Base-by-base conservation (phyloP, 1,139 yeast species). In the Debaryomycetaceae sp. region DNA sequence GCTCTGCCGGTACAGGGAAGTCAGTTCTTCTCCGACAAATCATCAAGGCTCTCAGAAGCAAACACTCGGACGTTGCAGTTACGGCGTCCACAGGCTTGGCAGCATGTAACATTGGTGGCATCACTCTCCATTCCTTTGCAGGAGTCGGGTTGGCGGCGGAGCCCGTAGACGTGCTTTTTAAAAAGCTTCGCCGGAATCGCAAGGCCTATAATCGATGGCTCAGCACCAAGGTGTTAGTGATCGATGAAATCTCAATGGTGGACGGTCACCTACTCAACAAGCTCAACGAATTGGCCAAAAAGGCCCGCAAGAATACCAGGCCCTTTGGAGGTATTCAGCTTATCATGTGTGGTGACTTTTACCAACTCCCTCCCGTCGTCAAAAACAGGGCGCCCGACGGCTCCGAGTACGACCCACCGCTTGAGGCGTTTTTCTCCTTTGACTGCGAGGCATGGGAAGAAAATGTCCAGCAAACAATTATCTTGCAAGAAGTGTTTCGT, bases 1-100 rank as follows among this genome's bases (percentile, higher is more conserved):
- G 97, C 24, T 82, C 95, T 24, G 97, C 97, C 0, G 97, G 96
- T 44, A 86, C 96, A 1, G 97, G 97, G 44, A 86, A 86, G 49
- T 83, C 95, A 2, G 77, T 86, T 4, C 59, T 82, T 13, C 58
- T 92, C 28, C 65, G 78, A 34, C 69, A 78, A 16, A 66, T 90
- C 25, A 87, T 90, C 31, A 68, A 72, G 37, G 62, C 68, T 0
- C 55, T 90, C 32, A 64, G 62, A 35, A 33, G 40, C 1, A 63
- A 58, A 31, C 62, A 74, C 44, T 62, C 65, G 1, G 47, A 46
- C 3, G 86, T 86, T 1, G 92, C 85, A 0, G 83, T 85, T 2
- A 85, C 95, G 0, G 96, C 96, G 0, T 79, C 94, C 0, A 86
- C 96, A 0, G 96, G 96, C 0, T 58, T 86, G 25, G 96, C 96